Evolutionary conservation across 1,284 basidiomycete genomes (phyloP).

Genomic region (Papiliotrema laurentii): DNA sequence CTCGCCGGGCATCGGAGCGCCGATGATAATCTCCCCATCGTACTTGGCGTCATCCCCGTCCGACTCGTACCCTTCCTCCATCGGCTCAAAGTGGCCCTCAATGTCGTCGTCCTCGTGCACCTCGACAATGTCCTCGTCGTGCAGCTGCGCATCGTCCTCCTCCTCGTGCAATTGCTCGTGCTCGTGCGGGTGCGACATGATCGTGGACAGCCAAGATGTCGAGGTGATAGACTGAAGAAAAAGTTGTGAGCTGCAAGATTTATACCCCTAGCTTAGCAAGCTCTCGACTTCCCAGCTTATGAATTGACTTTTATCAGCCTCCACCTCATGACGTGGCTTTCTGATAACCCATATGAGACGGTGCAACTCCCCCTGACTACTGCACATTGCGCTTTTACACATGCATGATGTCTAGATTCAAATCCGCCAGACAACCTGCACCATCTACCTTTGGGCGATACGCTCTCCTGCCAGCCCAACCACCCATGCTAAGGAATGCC

Average conservation of each 20-base stretch:
- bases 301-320: too few relatives aligned
- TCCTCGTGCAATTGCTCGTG: slow-evolving; percentile 27
- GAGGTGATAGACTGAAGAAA: background rate
- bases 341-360: too few relatives aligned
- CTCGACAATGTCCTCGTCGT: slow-evolving; percentile 45
- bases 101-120: slow-evolving; percentile 62
- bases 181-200: slow-evolving; percentile 34
- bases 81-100: slow-evolving; percentile 53
- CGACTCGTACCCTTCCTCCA: slow-evolving; percentile 55
- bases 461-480: too few relatives aligned
- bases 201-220: background rate
- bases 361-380: too few relatives aligned
- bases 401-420: too few relatives aligned
- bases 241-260: too few relatives aligned
- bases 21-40: slow-evolving; percentile 50
- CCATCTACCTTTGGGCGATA: background rate
- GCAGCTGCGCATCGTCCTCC: slow-evolving; percentile 35
- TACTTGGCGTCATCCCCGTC: slow-evolving; percentile 53
- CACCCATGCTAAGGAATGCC: too few relatives aligned
- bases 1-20: slow-evolving; percentile 29
- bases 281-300: too few relatives aligned
- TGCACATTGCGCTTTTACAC: too few relatives aligned
- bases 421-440: too few relatives aligned
- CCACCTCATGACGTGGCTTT: too few relatives aligned
- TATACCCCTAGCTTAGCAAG: too few relatives aligned